phyloP scores from a whole-genome alignment of 2,329 filamentous ascomycete species.

The Fusarium humuli region DNA sequence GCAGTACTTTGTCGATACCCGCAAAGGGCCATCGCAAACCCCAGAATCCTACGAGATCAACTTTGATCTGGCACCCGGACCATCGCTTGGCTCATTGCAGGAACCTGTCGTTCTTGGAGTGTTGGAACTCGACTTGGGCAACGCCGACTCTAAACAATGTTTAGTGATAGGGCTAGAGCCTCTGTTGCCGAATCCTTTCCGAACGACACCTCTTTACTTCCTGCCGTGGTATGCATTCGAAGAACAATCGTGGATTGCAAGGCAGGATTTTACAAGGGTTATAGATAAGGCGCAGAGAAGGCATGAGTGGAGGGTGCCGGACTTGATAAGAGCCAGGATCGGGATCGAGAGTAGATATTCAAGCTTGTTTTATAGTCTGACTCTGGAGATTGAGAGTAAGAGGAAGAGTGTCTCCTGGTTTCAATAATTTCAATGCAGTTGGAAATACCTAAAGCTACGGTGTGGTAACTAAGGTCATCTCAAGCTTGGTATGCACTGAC shows the following conservation, averaged over 20 bases:
- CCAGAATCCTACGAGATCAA: conserved; percentile 45
- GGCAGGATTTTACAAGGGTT: conserved; percentile 32
- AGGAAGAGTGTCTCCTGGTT: conserved; percentile 36
- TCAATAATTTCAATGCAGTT: background rate
- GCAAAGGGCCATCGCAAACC: conserved; percentile 7
- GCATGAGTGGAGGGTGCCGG: conserved; percentile 21
- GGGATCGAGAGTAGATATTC: conserved; percentile 44
- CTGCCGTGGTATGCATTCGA: conserved; percentile 48
- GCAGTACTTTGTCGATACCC: conserved; percentile 41
- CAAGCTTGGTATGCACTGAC: conserved; percentile 49
- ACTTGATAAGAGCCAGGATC: conserved; percentile 29
- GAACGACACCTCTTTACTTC: conserved; percentile 44
- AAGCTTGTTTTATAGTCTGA: conserved; percentile 43
- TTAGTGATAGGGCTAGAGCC: conserved; percentile 45
- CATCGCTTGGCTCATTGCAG: conserved; percentile 33
- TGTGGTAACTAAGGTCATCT: conserved; percentile 45
- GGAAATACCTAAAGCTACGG: background rate
- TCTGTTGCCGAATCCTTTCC: conserved; percentile 43
- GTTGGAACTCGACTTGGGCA: conserved; percentile 38
- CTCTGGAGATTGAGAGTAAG: conserved; percentile 18
- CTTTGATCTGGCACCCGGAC: conserved; percentile 41
- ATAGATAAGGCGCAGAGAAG: conserved; percentile 33
- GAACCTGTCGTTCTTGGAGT: conserved; percentile 39
- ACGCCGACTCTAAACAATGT: conserved; percentile 32
- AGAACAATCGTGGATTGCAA: conserved; percentile 27